phyloP scores from a whole-genome alignment of 768 basidiomycete genomes.

The Lentinus tigrinus region DNA sequence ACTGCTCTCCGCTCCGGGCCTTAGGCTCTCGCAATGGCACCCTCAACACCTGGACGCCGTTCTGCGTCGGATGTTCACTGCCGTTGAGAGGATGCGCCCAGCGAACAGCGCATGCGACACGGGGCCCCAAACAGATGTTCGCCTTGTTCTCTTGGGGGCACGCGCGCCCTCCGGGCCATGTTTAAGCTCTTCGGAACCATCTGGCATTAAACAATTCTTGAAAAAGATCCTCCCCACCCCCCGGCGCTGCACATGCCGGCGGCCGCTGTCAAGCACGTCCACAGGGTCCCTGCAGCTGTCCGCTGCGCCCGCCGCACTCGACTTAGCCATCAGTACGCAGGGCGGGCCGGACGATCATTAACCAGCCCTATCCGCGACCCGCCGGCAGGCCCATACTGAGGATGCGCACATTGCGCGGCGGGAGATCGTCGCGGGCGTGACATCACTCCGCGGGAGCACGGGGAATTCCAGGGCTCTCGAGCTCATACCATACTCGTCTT shows the following conservation, averaged over 20 bases:
- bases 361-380: neutral
- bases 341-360: slow-evolving; percentile 1
- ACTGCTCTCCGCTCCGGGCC: neutral
- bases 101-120: too few species aligned
- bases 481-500: neutral
- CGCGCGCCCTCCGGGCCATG: neutral
- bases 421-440: slow-evolving; percentile 14
- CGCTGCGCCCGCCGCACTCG: neutral
- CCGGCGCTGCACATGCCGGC: slow-evolving; percentile 11
- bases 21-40: neutral
- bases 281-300: neutral
- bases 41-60: neutral
- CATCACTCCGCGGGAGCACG: slow-evolving; percentile 11
- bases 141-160: too few species aligned
- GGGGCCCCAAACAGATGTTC: too few species aligned
- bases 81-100: too few species aligned
- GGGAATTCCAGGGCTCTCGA: neutral
- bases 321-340: neutral
- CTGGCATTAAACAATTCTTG: neutral
- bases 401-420: slow-evolving; percentile 12
- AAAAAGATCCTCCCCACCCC: neutral
- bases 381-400: neutral
- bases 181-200: slow-evolving; percentile 15
- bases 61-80: too few species aligned
- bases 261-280: slow-evolving; percentile 7